Conservation (phyloP, 2,329 filamentous ascomycete genomes). For the Aspergillus aculeatus region DNA sequence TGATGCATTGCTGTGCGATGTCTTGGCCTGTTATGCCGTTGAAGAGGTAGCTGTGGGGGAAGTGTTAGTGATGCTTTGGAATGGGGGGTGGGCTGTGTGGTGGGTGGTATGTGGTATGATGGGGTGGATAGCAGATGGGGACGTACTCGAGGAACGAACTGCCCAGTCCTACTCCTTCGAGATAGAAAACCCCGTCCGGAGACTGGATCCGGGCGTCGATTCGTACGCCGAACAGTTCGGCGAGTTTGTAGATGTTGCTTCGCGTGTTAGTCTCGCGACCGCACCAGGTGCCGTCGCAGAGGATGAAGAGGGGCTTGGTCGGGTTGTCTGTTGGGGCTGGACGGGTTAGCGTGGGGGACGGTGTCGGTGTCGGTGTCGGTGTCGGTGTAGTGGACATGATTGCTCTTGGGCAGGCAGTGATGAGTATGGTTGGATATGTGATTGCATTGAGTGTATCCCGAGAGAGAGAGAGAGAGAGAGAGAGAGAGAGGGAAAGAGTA, state of each 20-base stretch:
- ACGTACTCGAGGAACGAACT: background rate
- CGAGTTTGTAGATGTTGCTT: background rate
- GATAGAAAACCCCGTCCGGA: background rate
- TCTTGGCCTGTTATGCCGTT: background rate
- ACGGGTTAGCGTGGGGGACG: too few species aligned
- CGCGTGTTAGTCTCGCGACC: background rate
- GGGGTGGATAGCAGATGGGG: background rate
- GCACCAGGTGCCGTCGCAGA: background rate
- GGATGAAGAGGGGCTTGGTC: background rate
- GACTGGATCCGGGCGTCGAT: background rate
- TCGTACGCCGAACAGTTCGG: background rate
- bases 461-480: too few species aligned
- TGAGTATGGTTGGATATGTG: too few species aligned
- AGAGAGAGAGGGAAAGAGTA: too few species aligned
- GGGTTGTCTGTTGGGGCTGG: background rate
- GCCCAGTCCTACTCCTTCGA: background rate
- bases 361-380: too few species aligned
- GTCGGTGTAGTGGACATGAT: too few species aligned
- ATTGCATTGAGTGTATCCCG: too few species aligned
- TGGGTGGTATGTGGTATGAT: background rate
- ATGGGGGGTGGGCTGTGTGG: background rate
- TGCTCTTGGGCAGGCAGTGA: too few species aligned
- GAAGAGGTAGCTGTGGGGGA: background rate
- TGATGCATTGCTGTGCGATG: background rate
- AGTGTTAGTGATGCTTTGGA: background rate